Evolutionary conservation across 352 stramenopile species (phyloP).

Genomic region (Pythium rhizo-oryzae): DNA sequence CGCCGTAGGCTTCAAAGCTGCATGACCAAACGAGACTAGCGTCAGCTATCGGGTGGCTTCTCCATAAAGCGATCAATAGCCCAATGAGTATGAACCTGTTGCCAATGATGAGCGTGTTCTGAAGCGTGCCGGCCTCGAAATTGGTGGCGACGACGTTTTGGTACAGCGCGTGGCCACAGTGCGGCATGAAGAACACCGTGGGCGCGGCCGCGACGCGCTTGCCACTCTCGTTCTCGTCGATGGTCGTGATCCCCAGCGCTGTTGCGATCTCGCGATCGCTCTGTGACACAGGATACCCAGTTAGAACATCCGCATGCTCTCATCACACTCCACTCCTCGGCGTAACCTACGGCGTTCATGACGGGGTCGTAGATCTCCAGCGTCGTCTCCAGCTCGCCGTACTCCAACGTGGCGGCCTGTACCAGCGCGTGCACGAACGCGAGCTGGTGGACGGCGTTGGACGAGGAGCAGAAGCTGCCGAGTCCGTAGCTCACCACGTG

Average conservation of each 20-base stretch:
- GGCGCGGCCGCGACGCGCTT: constrained; percentile 34
- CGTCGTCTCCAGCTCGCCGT: constrained; percentile 5
- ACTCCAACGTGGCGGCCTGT: constrained; percentile 25
- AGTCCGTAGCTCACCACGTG: constrained; percentile 70
- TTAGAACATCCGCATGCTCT: not conserved
- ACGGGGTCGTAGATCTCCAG: constrained; percentile 74
- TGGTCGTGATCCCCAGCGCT: constrained; percentile 43
- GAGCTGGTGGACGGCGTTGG: constrained; percentile 79
- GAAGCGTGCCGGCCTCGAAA: constrained; percentile 42
- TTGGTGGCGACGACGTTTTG: constrained; percentile 89
- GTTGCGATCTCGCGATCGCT: constrained; percentile 57
- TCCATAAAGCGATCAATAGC: not conserved
- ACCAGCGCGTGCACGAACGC: constrained; percentile 58
- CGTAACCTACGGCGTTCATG: constrained; percentile 64
- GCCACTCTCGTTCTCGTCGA: constrained; percentile 71
- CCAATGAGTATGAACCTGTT: constrained; percentile 54
- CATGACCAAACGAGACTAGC: not conserved
- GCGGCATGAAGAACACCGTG: constrained; percentile 93
- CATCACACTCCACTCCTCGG: no score
- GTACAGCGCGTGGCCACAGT: constrained; percentile 88
- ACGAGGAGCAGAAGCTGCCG: constrained; percentile 72
- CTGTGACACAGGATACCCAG: constrained; percentile 28
- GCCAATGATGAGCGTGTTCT: constrained; percentile 75
- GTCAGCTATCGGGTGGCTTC: not conserved
- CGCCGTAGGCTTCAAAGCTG: constrained; percentile 80